These are phyloP conservation scores for Globisporangium spiculum DNA, from an alignment of 352 stramenopile species.

Conservation along the genomic window DNA sequence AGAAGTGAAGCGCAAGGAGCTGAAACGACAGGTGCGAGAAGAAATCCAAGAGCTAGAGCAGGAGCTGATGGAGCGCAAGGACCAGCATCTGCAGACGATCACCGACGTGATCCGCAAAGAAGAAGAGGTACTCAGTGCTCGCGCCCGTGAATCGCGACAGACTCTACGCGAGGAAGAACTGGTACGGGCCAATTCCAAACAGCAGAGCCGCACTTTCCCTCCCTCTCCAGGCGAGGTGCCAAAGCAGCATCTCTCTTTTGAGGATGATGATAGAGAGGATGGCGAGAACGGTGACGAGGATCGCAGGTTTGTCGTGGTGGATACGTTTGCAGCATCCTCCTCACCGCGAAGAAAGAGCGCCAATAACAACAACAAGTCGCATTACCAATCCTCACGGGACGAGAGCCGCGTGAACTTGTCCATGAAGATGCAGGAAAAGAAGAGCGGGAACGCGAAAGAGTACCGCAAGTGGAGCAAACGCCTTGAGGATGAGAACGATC, in stretches of 20 bases:
- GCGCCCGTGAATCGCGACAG: constrained; percentile 33
- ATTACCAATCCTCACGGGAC: neutral
- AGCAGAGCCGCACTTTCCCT: neutral
- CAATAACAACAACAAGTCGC: constrained; percentile 12
- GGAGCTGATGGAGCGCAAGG: constrained; percentile 42
- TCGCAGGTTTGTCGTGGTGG: neutral
- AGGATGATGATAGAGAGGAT: neutral
- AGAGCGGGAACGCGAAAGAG: constrained; percentile 2
- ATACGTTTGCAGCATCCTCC: neutral
- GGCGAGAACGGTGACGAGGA: neutral
- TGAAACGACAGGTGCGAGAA: constrained; percentile 40
- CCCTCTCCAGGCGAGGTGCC: neutral
- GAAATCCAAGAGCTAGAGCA: constrained; percentile 53
- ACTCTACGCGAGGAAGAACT: constrained; percentile 39
- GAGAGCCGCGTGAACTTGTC: neutral
- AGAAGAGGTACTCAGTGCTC: constrained; percentile 35
- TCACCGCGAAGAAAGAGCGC: constrained; percentile 9
- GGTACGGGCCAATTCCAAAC: neutral
- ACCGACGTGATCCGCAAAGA: constrained; percentile 40
- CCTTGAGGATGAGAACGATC: constrained; percentile 38
- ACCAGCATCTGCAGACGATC: constrained; percentile 39
- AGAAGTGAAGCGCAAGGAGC: constrained; percentile 41
- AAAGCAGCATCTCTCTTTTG: neutral
- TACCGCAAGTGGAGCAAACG: constrained; percentile 48
- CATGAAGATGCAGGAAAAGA: constrained; percentile 4